These are phyloP conservation scores for Nitzschia palea DNA, from an alignment of 108 stramenopile genomes.

Conservation along the genomic window DNA sequence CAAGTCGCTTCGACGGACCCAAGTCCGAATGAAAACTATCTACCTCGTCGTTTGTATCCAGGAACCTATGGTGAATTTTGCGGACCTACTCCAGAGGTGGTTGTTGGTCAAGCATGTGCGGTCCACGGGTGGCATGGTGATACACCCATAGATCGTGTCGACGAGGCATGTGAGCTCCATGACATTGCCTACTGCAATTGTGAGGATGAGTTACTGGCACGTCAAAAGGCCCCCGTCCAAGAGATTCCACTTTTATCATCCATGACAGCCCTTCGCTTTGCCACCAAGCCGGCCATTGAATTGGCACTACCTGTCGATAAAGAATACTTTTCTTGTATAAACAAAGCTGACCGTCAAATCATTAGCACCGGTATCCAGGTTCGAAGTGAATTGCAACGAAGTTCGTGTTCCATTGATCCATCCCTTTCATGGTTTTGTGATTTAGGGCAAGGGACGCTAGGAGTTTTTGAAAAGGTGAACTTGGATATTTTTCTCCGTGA, in stretches of 20 bases:
- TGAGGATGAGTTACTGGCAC: not conserved
- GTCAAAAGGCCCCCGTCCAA: not conserved
- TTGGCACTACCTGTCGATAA: not conserved
- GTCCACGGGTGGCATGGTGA: constrained; percentile 4
- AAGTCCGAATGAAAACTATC: not conserved
- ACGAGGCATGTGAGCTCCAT: not conserved
- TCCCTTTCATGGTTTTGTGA: not conserved
- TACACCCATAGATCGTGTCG: constrained; percentile 5
- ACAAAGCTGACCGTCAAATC: constrained; percentile 3
- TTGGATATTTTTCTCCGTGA: not conserved
- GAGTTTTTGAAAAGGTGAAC: constrained; percentile 1
- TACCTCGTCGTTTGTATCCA: not conserved
- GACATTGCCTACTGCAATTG: constrained; percentile 13
- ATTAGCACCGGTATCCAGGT: not conserved
- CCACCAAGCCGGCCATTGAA: not conserved
- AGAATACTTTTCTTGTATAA: constrained; percentile 1
- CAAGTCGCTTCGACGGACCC: not conserved
- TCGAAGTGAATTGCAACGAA: not conserved
- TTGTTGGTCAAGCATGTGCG: not conserved
- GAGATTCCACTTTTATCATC: constrained; percentile 2
- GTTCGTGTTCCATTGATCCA: not conserved
- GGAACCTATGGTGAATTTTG: constrained; percentile 4
- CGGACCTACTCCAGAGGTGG: not conserved
- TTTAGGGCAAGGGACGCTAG: not conserved
- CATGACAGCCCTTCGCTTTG: not conserved